Evolutionary conservation across 2,329 filamentous ascomycete genomes (phyloP), one percentile per base, ranked within the genome.

Genomic region (Penicillium sp.): DNA sequence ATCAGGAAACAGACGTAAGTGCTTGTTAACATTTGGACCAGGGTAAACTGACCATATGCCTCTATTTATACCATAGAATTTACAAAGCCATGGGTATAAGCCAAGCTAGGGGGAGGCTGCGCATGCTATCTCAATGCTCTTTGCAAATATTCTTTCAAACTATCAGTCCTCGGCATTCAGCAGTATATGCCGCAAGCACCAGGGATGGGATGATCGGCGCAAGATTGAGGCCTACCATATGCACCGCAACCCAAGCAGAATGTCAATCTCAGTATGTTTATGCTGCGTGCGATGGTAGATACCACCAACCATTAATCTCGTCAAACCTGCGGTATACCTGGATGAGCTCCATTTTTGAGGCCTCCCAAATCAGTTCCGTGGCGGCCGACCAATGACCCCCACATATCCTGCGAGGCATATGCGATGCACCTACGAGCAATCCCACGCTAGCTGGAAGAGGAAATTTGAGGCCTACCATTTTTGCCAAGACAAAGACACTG

Each of bases 401-500:
- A 29, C 49, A 52, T 52, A n/a, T 38, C 49, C 31, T 35, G 29
- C 49, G 5, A 29, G n/a, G 19, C 35, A 19, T 19, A 11, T 30
- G 31, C 21, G 49, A 51, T 51, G 29, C 49, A 38, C 17, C 17
- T 35, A 2, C 2, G 26, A 21, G 19, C 11, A n/a, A 51, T 31
- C 7, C 35, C 29, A 30, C 35, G 26, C 49, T 51, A 38, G 6
- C 49, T 51, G 29, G 2, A 51, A 51, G 13, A 11, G 49, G 49
- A 51, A 51, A 51, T 35, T 51, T 51, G 30, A 51, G 29, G 49
- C 29, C 49, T 51, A 30, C 49, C 49, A 50, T 50, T 50, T 50
- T 21, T 50, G 47, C 47, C 47, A 50, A 50, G 47, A 49, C 21
- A 30, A 29, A 11, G 47, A 21, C 47, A 29, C 26, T 13, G n/a